These are phyloP conservation scores for Penicillium verhagenii DNA, from an alignment of 495 filamentous ascomycete species.

Conservation along the genomic window DNA sequence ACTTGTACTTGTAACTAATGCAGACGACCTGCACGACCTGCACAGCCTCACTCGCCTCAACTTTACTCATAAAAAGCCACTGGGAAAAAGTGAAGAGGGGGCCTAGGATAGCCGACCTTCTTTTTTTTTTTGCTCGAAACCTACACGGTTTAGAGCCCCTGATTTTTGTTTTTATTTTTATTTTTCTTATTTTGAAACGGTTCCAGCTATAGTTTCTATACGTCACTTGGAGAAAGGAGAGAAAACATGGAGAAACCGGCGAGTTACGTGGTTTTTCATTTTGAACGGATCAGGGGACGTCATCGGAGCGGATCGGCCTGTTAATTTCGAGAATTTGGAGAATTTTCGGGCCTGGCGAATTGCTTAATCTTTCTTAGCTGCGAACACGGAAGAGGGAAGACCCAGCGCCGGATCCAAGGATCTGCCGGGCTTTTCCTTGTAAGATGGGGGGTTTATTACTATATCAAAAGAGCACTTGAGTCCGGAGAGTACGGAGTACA, in stretches of 20 bases:
- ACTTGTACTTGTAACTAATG: too few relatives aligned
- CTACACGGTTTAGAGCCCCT: too few relatives aligned
- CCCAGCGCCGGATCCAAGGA: slow-evolving; percentile 30
- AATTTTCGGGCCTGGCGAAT: slow-evolving; percentile 4
- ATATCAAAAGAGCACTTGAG: too few relatives aligned
- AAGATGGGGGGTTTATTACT: too few relatives aligned
- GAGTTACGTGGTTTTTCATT: neutral
- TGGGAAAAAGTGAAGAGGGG: neutral
- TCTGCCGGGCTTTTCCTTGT: slow-evolving; percentile 12
- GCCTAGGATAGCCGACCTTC: neutral
- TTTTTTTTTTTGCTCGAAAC: neutral
- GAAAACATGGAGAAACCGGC: neutral
- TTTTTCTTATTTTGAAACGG: neutral
- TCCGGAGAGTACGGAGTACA: neutral
- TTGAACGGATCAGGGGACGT: slow-evolving; percentile 10
- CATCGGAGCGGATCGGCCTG: slow-evolving; percentile 17
- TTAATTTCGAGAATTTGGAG: slow-evolving; percentile 11
- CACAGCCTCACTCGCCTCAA: slow-evolving; percentile 26
- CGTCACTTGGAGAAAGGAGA: too few relatives aligned
- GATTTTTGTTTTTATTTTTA: neutral
- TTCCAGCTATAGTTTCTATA: neutral
- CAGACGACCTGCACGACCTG: slow-evolving; percentile 14
- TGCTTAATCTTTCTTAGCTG: slow-evolving; percentile 27
- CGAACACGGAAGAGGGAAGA: slow-evolving; percentile 25
- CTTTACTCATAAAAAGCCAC: neutral